Evolutionary conservation across 148 eudicot genomes (phyloP), one percentile per base, ranked within the genome.

Genomic region (Rheum nobile): DNA sequence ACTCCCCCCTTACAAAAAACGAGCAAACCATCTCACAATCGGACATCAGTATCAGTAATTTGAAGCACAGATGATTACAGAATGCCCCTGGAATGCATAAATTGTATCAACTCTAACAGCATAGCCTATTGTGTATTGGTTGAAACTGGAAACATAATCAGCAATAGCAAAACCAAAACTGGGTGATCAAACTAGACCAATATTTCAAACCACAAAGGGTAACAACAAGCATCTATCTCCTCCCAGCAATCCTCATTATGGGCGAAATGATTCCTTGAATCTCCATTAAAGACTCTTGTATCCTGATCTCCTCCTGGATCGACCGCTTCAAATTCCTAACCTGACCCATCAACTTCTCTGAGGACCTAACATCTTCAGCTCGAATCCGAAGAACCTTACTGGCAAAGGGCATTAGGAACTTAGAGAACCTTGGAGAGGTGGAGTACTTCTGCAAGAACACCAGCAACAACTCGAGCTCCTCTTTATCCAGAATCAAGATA

Each of bases 191-290:
- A 32, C 39, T 31, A 31, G 70, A 22, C 39, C 70, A 65, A 32
- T 6, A 31, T 31, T 16, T 32, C 38, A 65, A 32, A 32, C 39
- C 31, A 57, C 34, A 57, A 57, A 43, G 47, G 47, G 47, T 43
- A 8, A 13, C 14, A 43, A 43, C 47, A 43, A 3, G n/a, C 54
- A 47, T 72, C 77, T 75, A 89, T 79, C 90, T 82, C 79, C 86
- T 89, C 67, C 96, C 92, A 76, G 90, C 96, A 76, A 88, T 86
- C 81, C 88, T 91, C 83, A 91, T 80, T 74, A 95, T 71, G 1
- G 98, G 98, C 38, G 97, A 91, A 71, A 91, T 87, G 16, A 95
- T 80, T 61, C 98, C 98, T 78, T 91, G 97, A 68, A 95, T 84
- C 83, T 95, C 97, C 65, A 85, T 82, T 84, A 95, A 77, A 2